These are phyloP conservation scores for Fragaria ananassa DNA, from an alignment of 306 rosid genomes.

Conservation along the genomic window DNA sequence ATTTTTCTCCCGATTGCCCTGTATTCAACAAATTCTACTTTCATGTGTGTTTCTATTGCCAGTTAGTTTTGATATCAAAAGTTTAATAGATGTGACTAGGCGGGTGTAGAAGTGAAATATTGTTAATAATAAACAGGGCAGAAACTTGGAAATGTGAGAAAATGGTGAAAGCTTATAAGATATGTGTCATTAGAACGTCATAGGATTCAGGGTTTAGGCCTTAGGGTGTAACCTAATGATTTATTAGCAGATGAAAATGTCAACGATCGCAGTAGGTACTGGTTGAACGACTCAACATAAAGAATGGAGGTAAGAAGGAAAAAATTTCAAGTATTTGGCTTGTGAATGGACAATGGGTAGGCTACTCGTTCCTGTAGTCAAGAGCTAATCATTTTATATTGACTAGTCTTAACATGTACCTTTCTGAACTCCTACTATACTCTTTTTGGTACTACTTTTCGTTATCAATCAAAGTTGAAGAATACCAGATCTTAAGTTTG, in stretches of 20 bases:
- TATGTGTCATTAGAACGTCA: neutral
- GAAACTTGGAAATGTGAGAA: neutral
- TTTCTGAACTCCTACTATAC: neutral
- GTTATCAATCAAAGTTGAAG: neutral
- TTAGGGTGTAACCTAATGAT: neutral
- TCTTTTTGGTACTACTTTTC: neutral
- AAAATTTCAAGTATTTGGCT: too few species aligned
- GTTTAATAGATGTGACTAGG: neutral
- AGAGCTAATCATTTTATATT: neutral
- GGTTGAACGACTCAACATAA: neutral
- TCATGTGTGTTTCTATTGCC: neutral
- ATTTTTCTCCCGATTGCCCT: neutral
- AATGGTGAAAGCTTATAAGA: neutral
- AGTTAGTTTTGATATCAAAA: neutral
- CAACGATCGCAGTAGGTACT: neutral
- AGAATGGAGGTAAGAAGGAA: neutral
- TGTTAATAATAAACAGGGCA: too few species aligned
- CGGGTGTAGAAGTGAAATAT: too few species aligned
- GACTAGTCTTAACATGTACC: neutral
- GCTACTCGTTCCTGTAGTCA: neutral
- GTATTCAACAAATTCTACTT: neutral
- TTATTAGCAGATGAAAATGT: neutral
- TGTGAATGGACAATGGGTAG: neutral
- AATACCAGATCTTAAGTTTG: neutral
- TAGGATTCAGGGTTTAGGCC: neutral